Conservation (phyloP, 139 green algal genomes). For the Coelastrella sp. region DNA sequence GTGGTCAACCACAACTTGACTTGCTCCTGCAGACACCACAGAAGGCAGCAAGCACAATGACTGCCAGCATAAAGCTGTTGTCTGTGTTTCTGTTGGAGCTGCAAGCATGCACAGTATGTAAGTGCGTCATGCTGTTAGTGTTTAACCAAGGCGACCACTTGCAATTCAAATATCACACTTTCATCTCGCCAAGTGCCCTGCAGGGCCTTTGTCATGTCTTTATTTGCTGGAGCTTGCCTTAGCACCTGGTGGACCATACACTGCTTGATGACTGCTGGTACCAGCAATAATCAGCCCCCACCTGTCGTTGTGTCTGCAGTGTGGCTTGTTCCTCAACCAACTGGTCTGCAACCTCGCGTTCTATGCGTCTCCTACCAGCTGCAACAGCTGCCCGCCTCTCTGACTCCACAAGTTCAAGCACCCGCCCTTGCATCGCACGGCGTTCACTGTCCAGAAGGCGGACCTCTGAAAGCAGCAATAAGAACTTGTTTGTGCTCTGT, state of each 20-base stretch:
- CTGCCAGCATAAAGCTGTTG: background rate
- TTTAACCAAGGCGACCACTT: too few relatives aligned
- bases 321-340: constrained; percentile 20
- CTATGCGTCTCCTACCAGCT: constrained; percentile 36
- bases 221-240: too few relatives aligned
- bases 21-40: constrained; percentile 21
- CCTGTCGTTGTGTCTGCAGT: constrained; percentile 23
- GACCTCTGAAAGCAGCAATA: constrained; percentile 31
- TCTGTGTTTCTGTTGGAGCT: too few relatives aligned
- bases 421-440: constrained; percentile 44
- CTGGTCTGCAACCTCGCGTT: constrained; percentile 46
- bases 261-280: too few relatives aligned
- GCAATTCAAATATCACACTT: too few relatives aligned
- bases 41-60: background rate
- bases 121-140: background rate
- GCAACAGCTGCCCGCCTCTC: constrained; percentile 49
- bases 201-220: too few relatives aligned
- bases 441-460: constrained; percentile 52
- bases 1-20: constrained; percentile 36
- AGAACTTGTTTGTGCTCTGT: too few relatives aligned
- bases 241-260: too few relatives aligned
- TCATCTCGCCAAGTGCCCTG: too few relatives aligned
- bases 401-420: constrained; percentile 49
- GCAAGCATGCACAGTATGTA: background rate
- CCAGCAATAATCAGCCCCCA: background rate